Evolutionary conservation across 1,139 yeast genomes (phyloP).

Genomic region (Kurtzmaniella quercitrusa): DNA sequence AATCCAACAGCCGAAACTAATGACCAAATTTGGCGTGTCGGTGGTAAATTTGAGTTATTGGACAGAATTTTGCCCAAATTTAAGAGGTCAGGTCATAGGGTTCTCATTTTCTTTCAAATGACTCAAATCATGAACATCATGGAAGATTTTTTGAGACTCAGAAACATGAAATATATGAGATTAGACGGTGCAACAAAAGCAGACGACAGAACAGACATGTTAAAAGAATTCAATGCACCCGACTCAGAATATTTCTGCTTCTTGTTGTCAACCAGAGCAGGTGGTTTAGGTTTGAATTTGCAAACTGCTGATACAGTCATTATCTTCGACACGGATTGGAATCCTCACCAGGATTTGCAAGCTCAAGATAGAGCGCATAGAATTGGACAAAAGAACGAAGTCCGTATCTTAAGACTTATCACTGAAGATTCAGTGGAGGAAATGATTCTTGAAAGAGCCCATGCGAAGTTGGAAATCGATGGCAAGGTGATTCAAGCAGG

Average conservation of each 20-base stretch:
- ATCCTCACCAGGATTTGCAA: constrained; percentile 89
- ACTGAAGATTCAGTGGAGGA: constrained; percentile 84
- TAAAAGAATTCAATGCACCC: constrained; percentile 70
- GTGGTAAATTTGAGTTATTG: constrained; percentile 76
- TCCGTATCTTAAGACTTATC: constrained; percentile 71
- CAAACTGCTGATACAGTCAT: constrained; percentile 89
- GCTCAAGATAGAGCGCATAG: constrained; percentile 91
- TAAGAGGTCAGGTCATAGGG: constrained; percentile 72
- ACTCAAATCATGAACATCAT: constrained; percentile 85
- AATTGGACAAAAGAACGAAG: constrained; percentile 86
- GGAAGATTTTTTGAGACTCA: constrained; percentile 73
- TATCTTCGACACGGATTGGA: constrained; percentile 88
- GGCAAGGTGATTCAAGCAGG: constrained; percentile 90
- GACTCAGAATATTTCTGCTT: constrained; percentile 73
- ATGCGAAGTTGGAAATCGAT: constrained; percentile 77
- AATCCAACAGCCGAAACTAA: constrained; percentile 72
- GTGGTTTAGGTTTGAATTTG: constrained; percentile 81
- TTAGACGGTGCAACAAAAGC: constrained; percentile 82
- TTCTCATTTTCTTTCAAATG: constrained; percentile 81
- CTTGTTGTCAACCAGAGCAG: constrained; percentile 80
- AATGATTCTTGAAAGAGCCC: constrained; percentile 76
- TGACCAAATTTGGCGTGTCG: constrained; percentile 69
- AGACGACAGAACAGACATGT: constrained; percentile 70
- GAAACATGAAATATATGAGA: constrained; percentile 66
- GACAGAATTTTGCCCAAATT: constrained; percentile 74